phyloP scores from a whole-genome alignment of 2,329 filamentous ascomycete genomes.

The Biscogniauxia mediterranea region DNA sequence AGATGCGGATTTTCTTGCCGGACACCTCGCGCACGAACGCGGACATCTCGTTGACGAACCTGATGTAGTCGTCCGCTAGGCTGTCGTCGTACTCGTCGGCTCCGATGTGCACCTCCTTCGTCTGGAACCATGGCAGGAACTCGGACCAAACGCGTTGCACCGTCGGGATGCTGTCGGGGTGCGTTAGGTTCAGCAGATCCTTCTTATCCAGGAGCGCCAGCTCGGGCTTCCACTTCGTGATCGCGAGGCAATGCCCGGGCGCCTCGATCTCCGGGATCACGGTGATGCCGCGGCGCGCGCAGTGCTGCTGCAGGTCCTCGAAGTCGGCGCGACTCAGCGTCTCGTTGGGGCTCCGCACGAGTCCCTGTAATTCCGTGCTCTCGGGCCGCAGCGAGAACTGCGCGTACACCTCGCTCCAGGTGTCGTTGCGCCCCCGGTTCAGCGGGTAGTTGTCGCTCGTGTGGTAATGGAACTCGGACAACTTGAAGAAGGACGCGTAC shows the following conservation, averaged over 20 bases:
- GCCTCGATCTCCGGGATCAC: conserved; percentile 55
- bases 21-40: conserved; percentile 37
- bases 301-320: conserved; percentile 47
- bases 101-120: conserved; percentile 53
- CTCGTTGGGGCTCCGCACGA: conserved; percentile 46
- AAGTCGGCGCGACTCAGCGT: conserved; percentile 45
- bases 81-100: conserved; percentile 51
- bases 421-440: conserved; percentile 45
- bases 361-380: conserved; percentile 34
- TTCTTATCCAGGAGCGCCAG: conserved; percentile 42
- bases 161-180: conserved; percentile 51
- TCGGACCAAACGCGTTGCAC: conserved; percentile 51
- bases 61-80: conserved; percentile 48
- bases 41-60: conserved; percentile 51
- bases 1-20: conserved; percentile 49
- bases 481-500: conserved; percentile 46
- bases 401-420: conserved; percentile 45
- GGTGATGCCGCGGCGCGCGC: conserved; percentile 49
- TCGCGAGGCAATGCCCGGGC: conserved; percentile 50
- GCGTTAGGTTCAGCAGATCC: conserved; percentile 50
- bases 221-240: conserved; percentile 56
- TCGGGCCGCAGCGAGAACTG: conserved; percentile 42
- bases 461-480: conserved; percentile 49
- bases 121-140: conserved; percentile 55
- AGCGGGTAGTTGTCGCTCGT: conserved; percentile 48